Conservation (phyloP, 306 rosid species). For the Rosa multiflora region DNA sequence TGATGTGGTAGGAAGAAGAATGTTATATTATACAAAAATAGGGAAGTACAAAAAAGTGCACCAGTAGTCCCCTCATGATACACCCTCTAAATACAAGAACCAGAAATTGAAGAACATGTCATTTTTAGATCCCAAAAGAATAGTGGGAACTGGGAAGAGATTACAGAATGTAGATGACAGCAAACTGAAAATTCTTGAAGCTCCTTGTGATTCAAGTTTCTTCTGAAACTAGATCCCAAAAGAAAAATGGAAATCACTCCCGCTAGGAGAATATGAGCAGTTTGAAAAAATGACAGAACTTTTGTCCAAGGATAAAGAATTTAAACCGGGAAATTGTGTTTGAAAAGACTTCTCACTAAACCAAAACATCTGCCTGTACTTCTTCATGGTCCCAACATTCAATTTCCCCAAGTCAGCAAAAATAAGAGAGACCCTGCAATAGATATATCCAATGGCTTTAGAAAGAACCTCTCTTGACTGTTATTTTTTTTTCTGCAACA, state of each 20-base stretch:
- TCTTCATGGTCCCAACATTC: background rate
- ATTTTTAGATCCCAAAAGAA: background rate
- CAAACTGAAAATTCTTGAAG: background rate
- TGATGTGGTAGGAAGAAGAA: background rate
- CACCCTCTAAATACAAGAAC: background rate
- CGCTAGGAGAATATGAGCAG: background rate
- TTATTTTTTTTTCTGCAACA: constrained; percentile 12
- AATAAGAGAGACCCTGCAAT: background rate
- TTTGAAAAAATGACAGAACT: background rate
- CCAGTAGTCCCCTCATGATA: background rate
- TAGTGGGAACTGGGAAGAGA: background rate
- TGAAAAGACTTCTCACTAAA: background rate
- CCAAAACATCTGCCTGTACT: background rate
- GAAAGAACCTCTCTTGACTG: background rate
- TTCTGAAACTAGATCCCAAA: background rate
- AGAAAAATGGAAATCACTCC: background rate
- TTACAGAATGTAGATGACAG: background rate
- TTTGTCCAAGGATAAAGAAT: background rate
- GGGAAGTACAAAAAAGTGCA: background rate
- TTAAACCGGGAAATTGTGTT: background rate
- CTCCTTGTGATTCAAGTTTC: background rate
- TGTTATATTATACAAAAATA: background rate
- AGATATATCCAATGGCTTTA: background rate
- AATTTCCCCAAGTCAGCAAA: background rate
- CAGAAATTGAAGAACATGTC: background rate